Conservation (phyloP, 1,139 yeast genomes). For the Casaregolazyma lundiana region DNA sequence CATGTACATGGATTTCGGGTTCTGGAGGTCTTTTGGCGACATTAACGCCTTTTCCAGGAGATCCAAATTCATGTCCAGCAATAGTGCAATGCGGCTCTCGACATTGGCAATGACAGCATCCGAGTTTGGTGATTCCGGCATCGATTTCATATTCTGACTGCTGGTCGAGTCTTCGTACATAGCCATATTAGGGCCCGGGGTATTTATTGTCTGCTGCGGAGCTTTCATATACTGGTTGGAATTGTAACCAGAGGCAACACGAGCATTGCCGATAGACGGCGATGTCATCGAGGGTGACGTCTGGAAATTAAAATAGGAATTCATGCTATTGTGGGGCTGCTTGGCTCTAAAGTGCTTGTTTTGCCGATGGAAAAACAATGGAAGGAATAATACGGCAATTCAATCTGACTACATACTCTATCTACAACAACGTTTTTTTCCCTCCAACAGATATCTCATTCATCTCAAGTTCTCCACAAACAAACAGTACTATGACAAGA, state of each 20-base stretch:
- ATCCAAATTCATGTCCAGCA: slow-evolving; percentile 33
- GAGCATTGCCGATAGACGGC: neutral
- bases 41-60: slow-evolving; percentile 26
- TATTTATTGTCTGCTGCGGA: neutral
- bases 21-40: slow-evolving; percentile 21
- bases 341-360: too few relatives aligned
- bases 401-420: too few relatives aligned
- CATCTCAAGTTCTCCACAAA: too few relatives aligned
- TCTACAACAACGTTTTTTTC: too few relatives aligned
- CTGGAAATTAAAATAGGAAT: neutral
- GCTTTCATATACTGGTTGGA: neutral
- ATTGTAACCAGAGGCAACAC: neutral
- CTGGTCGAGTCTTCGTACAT: neutral
- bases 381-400: too few relatives aligned
- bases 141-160: slow-evolving; percentile 1
- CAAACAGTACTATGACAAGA: too few relatives aligned
- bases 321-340: neutral
- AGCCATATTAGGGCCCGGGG: neutral
- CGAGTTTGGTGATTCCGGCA: neutral
- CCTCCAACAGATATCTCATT: too few relatives aligned
- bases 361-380: too few relatives aligned
- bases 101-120: slow-evolving; percentile 19
- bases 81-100: slow-evolving; percentile 23
- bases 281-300: neutral
- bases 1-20: slow-evolving; percentile 21